Evolutionary conservation across 2,329 filamentous ascomycete genomes (phyloP).

Genomic region (Tolypocladium sp.): DNA sequence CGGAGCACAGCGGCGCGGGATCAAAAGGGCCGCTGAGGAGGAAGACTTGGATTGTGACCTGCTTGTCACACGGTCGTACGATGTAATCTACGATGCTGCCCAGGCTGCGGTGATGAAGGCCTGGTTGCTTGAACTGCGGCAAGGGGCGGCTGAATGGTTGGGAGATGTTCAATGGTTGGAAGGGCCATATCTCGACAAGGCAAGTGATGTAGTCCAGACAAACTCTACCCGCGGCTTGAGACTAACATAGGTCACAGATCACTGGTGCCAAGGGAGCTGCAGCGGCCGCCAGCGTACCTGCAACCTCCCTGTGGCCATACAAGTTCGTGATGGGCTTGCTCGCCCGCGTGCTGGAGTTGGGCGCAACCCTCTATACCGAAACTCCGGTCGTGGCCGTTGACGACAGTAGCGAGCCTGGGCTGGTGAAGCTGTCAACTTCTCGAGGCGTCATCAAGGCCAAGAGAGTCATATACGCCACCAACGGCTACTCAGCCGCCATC

Average conservation of each 20-base stretch:
- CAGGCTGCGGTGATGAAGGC: not conserved
- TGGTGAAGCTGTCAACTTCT: not conserved
- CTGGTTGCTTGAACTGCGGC: not conserved
- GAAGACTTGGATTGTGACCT: not conserved
- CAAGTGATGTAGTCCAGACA: not conserved
- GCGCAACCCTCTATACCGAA: not conserved
- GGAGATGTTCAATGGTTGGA: not conserved
- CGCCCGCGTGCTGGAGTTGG: not conserved
- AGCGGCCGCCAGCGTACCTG: not conserved
- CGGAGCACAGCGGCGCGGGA: not conserved
- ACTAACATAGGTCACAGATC: not conserved
- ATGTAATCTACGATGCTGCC: not conserved
- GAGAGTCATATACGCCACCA: not conserved
- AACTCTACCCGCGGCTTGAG: not conserved
- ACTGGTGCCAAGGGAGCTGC: not conserved
- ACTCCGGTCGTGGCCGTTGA: not conserved
- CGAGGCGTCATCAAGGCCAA: not conserved
- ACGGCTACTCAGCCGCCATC: not conserved
- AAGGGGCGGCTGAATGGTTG: not conserved
- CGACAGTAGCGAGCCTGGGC: not conserved
- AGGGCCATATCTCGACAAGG: not conserved
- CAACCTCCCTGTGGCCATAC: not conserved
- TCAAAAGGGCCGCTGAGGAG: not conserved
- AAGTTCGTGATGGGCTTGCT: not conserved
- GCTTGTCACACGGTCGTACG: not conserved